Evolutionary conservation across 805 yeast genomes (phyloP), one percentile per base, ranked within the genome.

Genomic region (Candida ipomoeae): DNA sequence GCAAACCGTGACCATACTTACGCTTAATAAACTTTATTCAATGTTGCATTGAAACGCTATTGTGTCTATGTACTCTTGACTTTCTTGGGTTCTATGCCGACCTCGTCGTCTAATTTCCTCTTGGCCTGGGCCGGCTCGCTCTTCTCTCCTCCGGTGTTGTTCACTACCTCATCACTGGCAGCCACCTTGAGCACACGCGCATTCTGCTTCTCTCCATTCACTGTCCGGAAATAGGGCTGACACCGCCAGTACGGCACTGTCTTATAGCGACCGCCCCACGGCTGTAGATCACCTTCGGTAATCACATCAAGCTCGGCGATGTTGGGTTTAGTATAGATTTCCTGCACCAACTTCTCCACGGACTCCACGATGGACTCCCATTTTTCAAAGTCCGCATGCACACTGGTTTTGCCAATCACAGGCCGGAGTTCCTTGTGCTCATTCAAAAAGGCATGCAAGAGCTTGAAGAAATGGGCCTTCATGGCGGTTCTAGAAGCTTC

Each of bases 221-320:
- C 96, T 2, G 85, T 83, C 59, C 99, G 78, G 75, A 92, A 92
- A 64, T 88, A 87, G 2, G 99, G 99, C 69, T 92, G 99, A 56
- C 96, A 84, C 61, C 98, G 79, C 98, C 98, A 92, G 65, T 86
- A 90, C 1, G 99, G 98, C 14, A 92, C 81, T 4, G 77, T 79
- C 64, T 83, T 82, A 65, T 94, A 92, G 13, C 75, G 60, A 0
- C 96, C 96, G 44, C 96, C 96, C 91, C 95, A 86, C 21, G 68
- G 62, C 57, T 82, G 82, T 1, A 62, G 40, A 6, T 78, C 80
- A 0, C 90, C 89, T 6, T 68, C 71, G 0, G 68, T 70, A 1
- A 86, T 75, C 3, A 62, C 66, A 61, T 89, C 97, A 17, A 76
- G 53, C 46, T 76, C 78, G 3, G 68, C 73, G n/a, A 82, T 82